Base-by-base conservation (phyloP, 1,284 basidiomycete genomes). In the Malassezia brasiliensis region DNA sequence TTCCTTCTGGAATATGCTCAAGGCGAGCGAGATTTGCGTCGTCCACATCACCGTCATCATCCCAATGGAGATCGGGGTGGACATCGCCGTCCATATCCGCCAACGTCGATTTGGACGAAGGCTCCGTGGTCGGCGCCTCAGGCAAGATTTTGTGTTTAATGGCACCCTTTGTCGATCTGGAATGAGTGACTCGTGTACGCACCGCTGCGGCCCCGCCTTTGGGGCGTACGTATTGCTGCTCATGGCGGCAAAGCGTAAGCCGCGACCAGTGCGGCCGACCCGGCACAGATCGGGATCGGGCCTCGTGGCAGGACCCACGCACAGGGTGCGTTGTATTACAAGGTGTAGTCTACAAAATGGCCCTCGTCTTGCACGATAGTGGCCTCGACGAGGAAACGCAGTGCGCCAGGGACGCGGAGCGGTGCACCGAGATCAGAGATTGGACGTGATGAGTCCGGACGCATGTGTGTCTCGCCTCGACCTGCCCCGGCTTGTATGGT, bases 111-210 rank as follows among this genome's bases (percentile, higher is more conserved):
- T 10, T 12, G 12, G 6, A 14, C 52, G 42, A 52, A 47, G 41
- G 47, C 28, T 47, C 77, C 75, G 52, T 90, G 85, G 10, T 19
- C 8, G 87, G 87, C 69, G 93, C 87, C 64, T 91, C 89, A 40
- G 90, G 90, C 17, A 96, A 81, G 38, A 94, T 89, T 76, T 94
- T 93, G 68, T 94, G 83, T 74, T 93, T 93, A 56, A 83, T 81
- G 5, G 85, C 83, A 20, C 83, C 82, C 74, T 94, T 94, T 1
- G 90, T 90, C n/a, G 88, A 78, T 40, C 66, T 60, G 28, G 4
- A 1, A n/a, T 28, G 17, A 45, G 20, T 15, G 15, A 19, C n/a
- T 2, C 22, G 2, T 31, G 3, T 8, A 51, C 54, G 34, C 46
- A 56, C 54, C 54, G 39, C 19, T 56, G 49, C 11, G 54, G 54